Conservation (phyloP, 1,139 yeast genomes). For the Protomyces inouyei region DNA sequence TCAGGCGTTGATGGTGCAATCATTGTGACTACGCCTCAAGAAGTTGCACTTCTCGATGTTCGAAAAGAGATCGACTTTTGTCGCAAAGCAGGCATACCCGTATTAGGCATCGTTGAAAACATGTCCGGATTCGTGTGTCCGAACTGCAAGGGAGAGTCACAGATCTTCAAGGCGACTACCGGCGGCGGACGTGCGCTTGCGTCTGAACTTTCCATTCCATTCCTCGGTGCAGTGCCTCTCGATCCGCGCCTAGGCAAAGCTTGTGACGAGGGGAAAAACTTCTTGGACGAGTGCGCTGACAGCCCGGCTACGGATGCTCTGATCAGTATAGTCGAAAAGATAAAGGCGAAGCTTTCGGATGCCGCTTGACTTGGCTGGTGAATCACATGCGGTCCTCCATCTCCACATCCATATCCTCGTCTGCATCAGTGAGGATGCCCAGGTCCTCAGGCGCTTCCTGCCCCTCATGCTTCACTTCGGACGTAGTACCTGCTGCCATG, state of each 20-base stretch:
- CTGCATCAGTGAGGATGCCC: slow-evolving; percentile 37
- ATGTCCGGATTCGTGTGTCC: slow-evolving; percentile 99
- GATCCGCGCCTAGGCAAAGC: slow-evolving; percentile 91
- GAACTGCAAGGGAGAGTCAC: slow-evolving; percentile 80
- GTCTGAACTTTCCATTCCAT: slow-evolving; percentile 67
- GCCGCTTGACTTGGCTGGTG: neutral
- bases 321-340: slow-evolving; percentile 64
- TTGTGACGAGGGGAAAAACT: slow-evolving; percentile 85
- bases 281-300: slow-evolving; percentile 77
- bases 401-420: slow-evolving; percentile 38
- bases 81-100: slow-evolving; percentile 75
- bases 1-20: slow-evolving; percentile 94
- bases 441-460: slow-evolving; percentile 28
- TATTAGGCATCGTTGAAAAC: slow-evolving; percentile 89
- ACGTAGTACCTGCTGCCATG: neutral
- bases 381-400: slow-evolving; percentile 35
- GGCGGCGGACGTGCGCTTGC: slow-evolving; percentile 92
- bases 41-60: slow-evolving; percentile 89
- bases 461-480: slow-evolving; percentile 31
- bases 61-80: slow-evolving; percentile 95
- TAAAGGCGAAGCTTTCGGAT: neutral
- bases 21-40: slow-evolving; percentile 95
- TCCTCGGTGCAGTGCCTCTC: slow-evolving; percentile 85
- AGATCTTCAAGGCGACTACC: slow-evolving; percentile 85
- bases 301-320: slow-evolving; percentile 91